A percentile compares a stretch with the other conserved stretches of the same genome.
These are phyloP conservation scores for Axilococcus clingmanii DNA, from an alignment of 139 green algal genomes.

Conservation along the genomic window DNA sequence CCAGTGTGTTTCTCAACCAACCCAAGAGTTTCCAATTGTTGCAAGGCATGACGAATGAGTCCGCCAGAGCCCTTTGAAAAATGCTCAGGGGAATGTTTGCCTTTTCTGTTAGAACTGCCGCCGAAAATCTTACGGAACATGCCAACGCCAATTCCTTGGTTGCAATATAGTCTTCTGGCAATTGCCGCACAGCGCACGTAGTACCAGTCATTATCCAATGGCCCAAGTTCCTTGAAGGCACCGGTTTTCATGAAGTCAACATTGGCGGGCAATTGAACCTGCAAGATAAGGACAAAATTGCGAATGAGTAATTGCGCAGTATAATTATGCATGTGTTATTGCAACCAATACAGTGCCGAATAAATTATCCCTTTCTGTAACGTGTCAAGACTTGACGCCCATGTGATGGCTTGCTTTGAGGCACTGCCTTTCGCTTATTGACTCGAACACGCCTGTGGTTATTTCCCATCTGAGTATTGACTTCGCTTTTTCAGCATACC, in stretches of 20 bases:
- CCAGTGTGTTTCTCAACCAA: conserved; percentile 50
- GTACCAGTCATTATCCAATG: conserved; percentile 97
- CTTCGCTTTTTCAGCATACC: too few species aligned
- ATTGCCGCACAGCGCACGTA: conserved; percentile 93
- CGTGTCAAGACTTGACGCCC: too few species aligned
- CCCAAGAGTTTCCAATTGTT: conserved; percentile 42
- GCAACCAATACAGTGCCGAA: neutral
- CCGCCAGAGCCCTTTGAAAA: conserved; percentile 57
- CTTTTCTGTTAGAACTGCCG: conserved; percentile 54
- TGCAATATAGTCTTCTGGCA: conserved; percentile 88
- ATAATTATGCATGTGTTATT: neutral
- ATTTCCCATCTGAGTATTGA: too few species aligned
- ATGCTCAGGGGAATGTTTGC: conserved; percentile 46
- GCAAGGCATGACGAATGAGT: conserved; percentile 45
- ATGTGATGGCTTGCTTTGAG: too few species aligned
- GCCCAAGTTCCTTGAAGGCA: conserved; percentile 90
- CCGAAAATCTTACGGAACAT: conserved; percentile 84
- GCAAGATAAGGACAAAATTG: conserved; percentile 7
- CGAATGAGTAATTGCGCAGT: conserved; percentile 2
- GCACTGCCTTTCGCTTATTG: too few species aligned
- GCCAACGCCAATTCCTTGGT: conserved; percentile 82
- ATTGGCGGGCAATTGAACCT: conserved; percentile 90
- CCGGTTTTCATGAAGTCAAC: conserved; percentile 97
- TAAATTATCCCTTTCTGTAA: too few species aligned
- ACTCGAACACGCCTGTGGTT: too few species aligned